Evolutionary conservation across 768 basidiomycete genomes (phyloP), one percentile per base, ranked within the genome.

Genomic region (Suillus hirtellus): DNA sequence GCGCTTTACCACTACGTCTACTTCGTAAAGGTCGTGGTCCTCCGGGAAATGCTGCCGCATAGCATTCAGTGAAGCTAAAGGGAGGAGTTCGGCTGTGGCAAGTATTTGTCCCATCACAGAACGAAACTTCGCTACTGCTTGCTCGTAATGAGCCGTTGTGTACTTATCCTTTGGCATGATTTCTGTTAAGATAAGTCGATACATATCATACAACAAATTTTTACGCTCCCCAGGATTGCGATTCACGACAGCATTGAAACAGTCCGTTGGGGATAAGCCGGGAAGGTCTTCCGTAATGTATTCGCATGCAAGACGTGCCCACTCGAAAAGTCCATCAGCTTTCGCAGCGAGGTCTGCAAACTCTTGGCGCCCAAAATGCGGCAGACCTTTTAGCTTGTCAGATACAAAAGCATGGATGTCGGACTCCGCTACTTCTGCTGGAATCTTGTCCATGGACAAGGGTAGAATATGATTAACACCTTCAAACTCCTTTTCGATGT

Each of bases 281-380:
- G 12, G 4, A 49, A 1, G 4, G 21, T 0, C 1, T 24, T 15
- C 21, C 7, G 17, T 43, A 1, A 63, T 59, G 31, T 59, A 59
- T n/a, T n/a, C n/a, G 34, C 62, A 63, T 1, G 64, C 64, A 46
- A 56, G 61, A 52, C 60, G 58, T 10, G 61, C 64, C 64, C 61
- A 64, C 15, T 59, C 40, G 24, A 64, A 64, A 0, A 62, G 61
- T 8, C 64, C 64, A 3, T 43, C 58, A 11, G 58, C 9, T 40
- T 43, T 59, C 35, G 14, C 9, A 19, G 38, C 38, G 3, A 59
- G 38, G 7, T 15, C 3, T 27, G 38, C 21, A 40, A 59, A 5
- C 19, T 59, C 21, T 6, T 7, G 7, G 14, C 15, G 11, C 17
- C 27, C 14, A 34, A 59, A 42, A 4, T 27, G 12, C 0, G 17